These are phyloP conservation scores for Yamadazyma atlantica DNA, from an alignment of 1,139 yeast species.

Conservation along the genomic window DNA sequence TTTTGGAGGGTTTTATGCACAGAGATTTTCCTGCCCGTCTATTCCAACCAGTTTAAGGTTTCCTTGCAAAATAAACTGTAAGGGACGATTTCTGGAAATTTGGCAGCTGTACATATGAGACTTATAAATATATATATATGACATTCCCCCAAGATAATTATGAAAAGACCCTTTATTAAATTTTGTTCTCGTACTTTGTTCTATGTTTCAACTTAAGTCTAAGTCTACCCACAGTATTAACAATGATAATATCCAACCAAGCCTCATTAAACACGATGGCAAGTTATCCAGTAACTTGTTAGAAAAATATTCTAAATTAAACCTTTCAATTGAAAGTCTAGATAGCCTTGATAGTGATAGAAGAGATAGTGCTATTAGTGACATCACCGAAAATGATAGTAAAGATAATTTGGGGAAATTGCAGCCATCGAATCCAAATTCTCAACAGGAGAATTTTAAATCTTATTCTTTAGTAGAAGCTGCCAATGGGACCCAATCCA, in stretches of 20 bases:
- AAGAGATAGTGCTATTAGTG: constrained; percentile 17
- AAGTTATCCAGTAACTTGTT: constrained; percentile 11
- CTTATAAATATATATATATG: no score
- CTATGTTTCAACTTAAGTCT: constrained; percentile 17
- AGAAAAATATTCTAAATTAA: constrained; percentile 15
- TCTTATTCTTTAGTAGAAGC: background rate
- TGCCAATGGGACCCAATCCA: background rate
- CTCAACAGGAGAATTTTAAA: background rate
- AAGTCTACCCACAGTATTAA: constrained; percentile 15
- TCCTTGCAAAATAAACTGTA: background rate
- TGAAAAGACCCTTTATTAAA: no score
- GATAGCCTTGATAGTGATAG: constrained; percentile 16
- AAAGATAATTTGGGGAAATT: constrained; percentile 9
- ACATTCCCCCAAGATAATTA: background rate
- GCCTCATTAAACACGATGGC: constrained; percentile 9
- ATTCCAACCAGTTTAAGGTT: background rate
- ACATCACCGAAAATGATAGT: constrained; percentile 15
- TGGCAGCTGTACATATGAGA: no score
- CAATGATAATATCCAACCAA: constrained; percentile 16
- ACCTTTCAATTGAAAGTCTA: constrained; percentile 15
- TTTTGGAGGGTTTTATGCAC: no score
- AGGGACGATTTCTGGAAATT: background rate
- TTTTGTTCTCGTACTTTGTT: background rate
- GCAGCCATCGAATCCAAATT: background rate
- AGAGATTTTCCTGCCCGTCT: background rate